Percentiles rank a stretch among this genome's conserved stretches.
phyloP scores from a whole-genome alignment of 495 filamentous ascomycete genomes.

The Aspergillus avenaceus region DNA sequence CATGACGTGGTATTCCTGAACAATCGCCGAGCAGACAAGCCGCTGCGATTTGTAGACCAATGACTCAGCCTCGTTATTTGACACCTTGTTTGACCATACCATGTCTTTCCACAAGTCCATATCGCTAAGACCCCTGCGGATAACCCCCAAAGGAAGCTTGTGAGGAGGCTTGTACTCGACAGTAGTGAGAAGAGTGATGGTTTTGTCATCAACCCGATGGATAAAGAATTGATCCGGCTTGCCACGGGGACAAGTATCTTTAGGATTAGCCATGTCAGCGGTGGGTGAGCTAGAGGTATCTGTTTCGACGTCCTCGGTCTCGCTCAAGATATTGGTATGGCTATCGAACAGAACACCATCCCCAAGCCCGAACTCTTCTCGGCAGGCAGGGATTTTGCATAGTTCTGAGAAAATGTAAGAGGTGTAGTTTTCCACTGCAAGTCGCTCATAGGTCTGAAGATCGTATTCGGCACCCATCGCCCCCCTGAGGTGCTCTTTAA shows the following conservation, averaged over 20 bases:
- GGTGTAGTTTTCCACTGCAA: not conserved
- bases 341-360: not conserved
- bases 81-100: constrained; percentile 11
- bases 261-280: not conserved
- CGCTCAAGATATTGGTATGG: not conserved
- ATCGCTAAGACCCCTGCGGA: no score
- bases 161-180: not conserved
- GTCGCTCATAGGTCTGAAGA: not conserved
- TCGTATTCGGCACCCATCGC: not conserved
- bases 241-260: not conserved
- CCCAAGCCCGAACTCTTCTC: not conserved
- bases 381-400: not conserved
- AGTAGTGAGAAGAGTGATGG: not conserved
- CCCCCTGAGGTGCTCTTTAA: not conserved
- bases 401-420: not conserved
- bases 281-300: no score
- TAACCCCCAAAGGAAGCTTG: no score
- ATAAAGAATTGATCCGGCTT: not conserved
- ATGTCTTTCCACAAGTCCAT: constrained; percentile 22
- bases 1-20: constrained; percentile 23
- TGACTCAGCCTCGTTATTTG: constrained; percentile 12
- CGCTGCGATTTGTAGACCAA: constrained; percentile 17
- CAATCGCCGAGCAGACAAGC: constrained; percentile 11
- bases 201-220: not conserved
- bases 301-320: not conserved